Evolutionary conservation across 805 yeast species (phyloP).

Genomic region (Candida gorgasii): DNA sequence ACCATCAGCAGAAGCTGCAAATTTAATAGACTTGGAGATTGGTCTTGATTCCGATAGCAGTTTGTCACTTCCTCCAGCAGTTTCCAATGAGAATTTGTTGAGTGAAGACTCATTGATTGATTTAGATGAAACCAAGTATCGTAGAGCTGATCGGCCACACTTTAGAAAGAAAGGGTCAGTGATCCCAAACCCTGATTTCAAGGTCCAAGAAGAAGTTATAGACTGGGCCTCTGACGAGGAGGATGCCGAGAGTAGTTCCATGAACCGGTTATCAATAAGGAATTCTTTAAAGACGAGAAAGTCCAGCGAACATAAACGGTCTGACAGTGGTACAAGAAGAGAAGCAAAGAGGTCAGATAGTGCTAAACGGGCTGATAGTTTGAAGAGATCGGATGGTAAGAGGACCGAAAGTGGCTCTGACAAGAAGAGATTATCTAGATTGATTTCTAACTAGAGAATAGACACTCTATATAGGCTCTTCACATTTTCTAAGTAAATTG

Average conservation of each 20-base stretch:
- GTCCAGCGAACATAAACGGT: conserved; percentile 19
- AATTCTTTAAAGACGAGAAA: conserved; percentile 35
- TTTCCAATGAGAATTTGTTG: background rate
- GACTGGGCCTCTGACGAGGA: conserved; percentile 50
- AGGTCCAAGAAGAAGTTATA: conserved; percentile 43
- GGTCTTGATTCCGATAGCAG: conserved; percentile 24
- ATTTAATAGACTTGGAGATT: conserved; percentile 37
- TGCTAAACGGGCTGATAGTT: conserved; percentile 11
- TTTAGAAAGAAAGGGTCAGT: conserved; percentile 35
- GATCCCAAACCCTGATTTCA: conserved; percentile 29
- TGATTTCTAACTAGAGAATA: conserved; percentile 11
- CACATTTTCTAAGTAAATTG: no score
- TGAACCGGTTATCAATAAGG: conserved; percentile 44
- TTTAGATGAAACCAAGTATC: conserved; percentile 24
- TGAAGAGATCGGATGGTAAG: background rate
- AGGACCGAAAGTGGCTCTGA: conserved; percentile 8
- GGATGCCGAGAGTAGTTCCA: conserved; percentile 35
- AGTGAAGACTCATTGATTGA: conserved; percentile 24
- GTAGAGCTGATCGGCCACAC: conserved; percentile 20
- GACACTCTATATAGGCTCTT: no score
- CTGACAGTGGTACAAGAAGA: background rate
- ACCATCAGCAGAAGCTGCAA: conserved; percentile 21
- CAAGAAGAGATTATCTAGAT: conserved; percentile 15
- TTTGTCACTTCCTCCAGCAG: conserved; percentile 4
- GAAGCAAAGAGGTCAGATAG: conserved; percentile 25